Percentiles rank a stretch among this genome's conserved stretches.
These are phyloP conservation scores for Trametes elegans DNA, from an alignment of 768 basidiomycete species.

Conservation along the genomic window DNA sequence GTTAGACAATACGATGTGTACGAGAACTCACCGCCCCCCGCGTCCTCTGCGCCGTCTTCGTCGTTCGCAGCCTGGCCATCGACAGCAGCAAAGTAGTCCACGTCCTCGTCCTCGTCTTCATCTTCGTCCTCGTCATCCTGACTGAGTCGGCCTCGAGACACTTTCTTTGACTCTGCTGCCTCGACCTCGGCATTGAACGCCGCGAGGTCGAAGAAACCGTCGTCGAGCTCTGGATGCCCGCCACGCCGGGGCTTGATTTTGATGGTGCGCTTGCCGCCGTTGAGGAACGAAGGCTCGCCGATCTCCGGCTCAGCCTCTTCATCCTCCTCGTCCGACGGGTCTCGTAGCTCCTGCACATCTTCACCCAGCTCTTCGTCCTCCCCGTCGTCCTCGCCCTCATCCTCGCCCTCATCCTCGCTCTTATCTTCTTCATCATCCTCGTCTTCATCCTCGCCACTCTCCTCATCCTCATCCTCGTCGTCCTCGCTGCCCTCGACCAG, in stretches of 20 bases:
- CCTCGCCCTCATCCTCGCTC: slow-evolving; percentile 27
- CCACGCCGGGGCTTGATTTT: slow-evolving; percentile 22
- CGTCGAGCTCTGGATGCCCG: slow-evolving; percentile 62
- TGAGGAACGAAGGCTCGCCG: slow-evolving; percentile 26
- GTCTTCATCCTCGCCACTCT: slow-evolving; percentile 30
- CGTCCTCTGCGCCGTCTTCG: slow-evolving; percentile 46
- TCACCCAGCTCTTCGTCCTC: slow-evolving; percentile 31
- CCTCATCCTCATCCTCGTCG: slow-evolving; percentile 34
- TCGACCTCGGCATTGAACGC: slow-evolving; percentile 87
- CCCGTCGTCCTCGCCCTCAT: slow-evolving; percentile 22
- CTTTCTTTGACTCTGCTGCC: slow-evolving; percentile 63
- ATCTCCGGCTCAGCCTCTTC: slow-evolving; percentile 26
- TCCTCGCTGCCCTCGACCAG: slow-evolving; percentile 32
- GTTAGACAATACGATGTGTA: not conserved
- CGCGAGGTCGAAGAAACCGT: slow-evolving; percentile 86
- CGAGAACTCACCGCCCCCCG: slow-evolving; percentile 38
- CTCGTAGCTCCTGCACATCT: slow-evolving; percentile 31
- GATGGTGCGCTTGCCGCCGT: slow-evolving; percentile 22
- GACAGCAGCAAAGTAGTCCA: slow-evolving; percentile 70
- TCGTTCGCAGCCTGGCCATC: slow-evolving; percentile 39
- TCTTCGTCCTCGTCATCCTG: slow-evolving; percentile 50
- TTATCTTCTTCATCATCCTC: slow-evolving; percentile 30
- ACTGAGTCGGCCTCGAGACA: slow-evolving; percentile 59
- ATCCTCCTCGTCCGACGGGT: slow-evolving; percentile 30
- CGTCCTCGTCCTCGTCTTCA: slow-evolving; percentile 45